These are phyloP conservation scores for Larix sibirica DNA, from an alignment of 83 land plant genomes.

Conservation along the genomic window DNA sequence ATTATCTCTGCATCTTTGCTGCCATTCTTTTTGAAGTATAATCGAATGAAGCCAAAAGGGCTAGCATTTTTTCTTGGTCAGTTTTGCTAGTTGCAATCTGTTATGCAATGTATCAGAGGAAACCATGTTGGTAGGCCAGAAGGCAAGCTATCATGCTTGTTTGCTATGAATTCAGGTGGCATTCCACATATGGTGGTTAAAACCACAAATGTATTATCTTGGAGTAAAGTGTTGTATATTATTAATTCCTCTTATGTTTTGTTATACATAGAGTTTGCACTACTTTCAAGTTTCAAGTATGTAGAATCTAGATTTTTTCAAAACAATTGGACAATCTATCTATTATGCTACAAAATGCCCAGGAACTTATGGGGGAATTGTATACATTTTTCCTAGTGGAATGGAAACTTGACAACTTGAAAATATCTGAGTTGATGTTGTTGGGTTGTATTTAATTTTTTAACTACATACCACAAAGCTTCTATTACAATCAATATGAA, in stretches of 20 bases:
- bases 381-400: not conserved
- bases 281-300: not conserved
- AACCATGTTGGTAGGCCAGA: slow-evolving; percentile 5
- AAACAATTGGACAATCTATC: not conserved
- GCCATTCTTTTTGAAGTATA: slow-evolving; percentile 1
- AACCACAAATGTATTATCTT: slow-evolving; percentile 1
- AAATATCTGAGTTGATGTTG: not conserved
- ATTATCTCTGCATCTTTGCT: slow-evolving; percentile 10
- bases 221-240: not conserved
- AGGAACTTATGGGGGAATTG: not conserved
- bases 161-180: slow-evolving; percentile 8
- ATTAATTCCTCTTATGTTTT: not conserved
- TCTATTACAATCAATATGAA: not conserved
- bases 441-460: not conserved
- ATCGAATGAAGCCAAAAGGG: not conserved
- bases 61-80: not conserved
- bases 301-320: not conserved
- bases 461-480: not conserved
- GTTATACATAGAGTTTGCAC: no score
- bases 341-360: not conserved
- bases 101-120: not conserved
- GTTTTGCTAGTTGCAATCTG: not conserved
- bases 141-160: slow-evolving; percentile 7
- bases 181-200: slow-evolving; percentile 5
- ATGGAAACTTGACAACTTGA: not conserved